Conservation (phyloP, 2,329 filamentous ascomycete species). For the Aureobasidium namibiae region DNA sequence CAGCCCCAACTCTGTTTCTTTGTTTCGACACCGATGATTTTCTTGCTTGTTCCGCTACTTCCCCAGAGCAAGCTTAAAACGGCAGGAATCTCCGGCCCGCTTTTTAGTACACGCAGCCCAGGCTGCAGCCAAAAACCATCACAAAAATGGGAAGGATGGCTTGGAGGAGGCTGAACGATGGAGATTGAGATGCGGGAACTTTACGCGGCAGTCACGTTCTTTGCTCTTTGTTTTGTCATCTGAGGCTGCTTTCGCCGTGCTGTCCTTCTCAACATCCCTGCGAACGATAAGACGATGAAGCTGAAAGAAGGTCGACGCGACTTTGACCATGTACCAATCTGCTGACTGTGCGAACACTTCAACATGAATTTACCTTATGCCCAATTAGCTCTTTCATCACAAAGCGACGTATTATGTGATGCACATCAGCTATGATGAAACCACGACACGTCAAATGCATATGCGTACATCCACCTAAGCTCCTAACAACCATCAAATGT, state of each 20-base stretch:
- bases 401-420: constrained; percentile 3
- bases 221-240: constrained; percentile 6
- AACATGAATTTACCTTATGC: not conserved
- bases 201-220: constrained; percentile 11
- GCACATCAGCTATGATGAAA: constrained; percentile 9
- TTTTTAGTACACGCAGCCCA: constrained; percentile 8
- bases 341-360: not conserved
- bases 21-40: not conserved
- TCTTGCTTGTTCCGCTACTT: constrained; percentile 11
- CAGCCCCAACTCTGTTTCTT: not conserved
- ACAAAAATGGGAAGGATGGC: not conserved
- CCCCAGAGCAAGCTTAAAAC: constrained; percentile 11
- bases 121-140: not conserved
- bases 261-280: not conserved
- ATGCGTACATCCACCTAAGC: not conserved
- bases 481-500: not conserved
- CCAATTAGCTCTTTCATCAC: not conserved
- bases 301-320: not conserved
- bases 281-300: not conserved
- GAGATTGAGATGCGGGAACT: not conserved
- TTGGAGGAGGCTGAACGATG: not conserved
- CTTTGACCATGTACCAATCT: not conserved
- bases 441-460: constrained; percentile 7
- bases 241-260: not conserved
- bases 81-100: constrained; percentile 9